These are phyloP conservation scores for Imleria badia DNA, from an alignment of 768 basidiomycete species.

Conservation along the genomic window DNA sequence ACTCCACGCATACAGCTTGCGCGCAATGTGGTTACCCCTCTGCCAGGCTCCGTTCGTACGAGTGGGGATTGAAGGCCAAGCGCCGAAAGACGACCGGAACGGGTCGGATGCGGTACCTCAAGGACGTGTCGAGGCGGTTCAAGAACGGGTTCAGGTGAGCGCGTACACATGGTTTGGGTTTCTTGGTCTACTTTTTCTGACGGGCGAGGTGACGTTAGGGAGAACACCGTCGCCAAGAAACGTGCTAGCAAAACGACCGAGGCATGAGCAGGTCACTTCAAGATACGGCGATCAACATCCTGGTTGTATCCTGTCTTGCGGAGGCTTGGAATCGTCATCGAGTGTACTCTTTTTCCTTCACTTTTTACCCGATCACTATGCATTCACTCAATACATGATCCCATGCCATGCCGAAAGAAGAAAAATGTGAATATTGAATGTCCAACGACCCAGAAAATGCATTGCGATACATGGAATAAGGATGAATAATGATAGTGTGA, in stretches of 20 bases:
- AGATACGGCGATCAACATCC: too few species aligned
- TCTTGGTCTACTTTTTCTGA: background rate
- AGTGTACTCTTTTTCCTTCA: slow-evolving; percentile 18
- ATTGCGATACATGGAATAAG: slow-evolving; percentile 18
- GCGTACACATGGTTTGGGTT: background rate
- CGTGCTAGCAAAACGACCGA: slow-evolving; percentile 58
- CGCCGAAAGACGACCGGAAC: slow-evolving; percentile 99
- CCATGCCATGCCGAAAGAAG: slow-evolving; percentile 5
- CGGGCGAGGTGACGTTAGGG: slow-evolving; percentile 44
- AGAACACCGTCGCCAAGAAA: slow-evolving; percentile 91
- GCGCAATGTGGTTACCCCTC: slow-evolving; percentile 95
- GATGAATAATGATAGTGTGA: slow-evolving; percentile 18
- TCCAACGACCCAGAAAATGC: background rate
- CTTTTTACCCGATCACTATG: slow-evolving; percentile 11
- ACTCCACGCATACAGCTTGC: slow-evolving; percentile 56
- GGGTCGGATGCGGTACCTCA: slow-evolving; percentile 93
- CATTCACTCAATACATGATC: slow-evolving; percentile 22
- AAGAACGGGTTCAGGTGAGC: slow-evolving; percentile 95
- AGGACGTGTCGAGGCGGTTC: slow-evolving; percentile 90
- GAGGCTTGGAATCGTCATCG: background rate
- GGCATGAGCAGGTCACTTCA: slow-evolving; percentile 32
- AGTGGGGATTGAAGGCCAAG: slow-evolving; percentile 99
- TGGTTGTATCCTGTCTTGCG: background rate
- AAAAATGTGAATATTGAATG: background rate
- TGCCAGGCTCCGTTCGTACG: slow-evolving; percentile 92